Evolutionary conservation across 768 basidiomycete species (phyloP).

Genomic region (Boletus rufocinnamomeus): DNA sequence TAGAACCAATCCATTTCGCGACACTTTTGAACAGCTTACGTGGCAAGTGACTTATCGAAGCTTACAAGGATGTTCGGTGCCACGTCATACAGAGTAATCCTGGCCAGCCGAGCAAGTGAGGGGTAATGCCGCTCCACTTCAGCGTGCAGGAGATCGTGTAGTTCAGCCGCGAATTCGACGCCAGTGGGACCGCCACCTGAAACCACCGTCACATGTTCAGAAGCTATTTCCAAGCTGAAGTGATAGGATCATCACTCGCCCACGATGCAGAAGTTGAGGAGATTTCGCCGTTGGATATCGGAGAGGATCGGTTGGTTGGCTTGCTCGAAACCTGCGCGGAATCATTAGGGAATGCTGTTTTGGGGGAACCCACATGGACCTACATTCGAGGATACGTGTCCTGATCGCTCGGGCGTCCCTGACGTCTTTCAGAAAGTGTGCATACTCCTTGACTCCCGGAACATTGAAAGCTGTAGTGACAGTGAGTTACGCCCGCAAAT

Average conservation of each 20-base stretch:
- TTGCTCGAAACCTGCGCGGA: constrained; percentile 69
- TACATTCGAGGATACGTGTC: constrained; percentile 72
- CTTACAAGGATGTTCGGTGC: constrained; percentile 72
- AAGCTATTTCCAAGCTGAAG: constrained; percentile 1
- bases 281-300: constrained; percentile 69
- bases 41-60: constrained; percentile 68
- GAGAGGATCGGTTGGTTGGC: constrained; percentile 79
- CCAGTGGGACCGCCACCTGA: constrained; percentile 77
- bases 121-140: constrained; percentile 68
- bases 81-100: constrained; percentile 82
- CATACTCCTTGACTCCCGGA: constrained; percentile 79
- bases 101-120: constrained; percentile 58
- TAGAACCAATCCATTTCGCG: constrained; percentile 3
- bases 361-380: constrained; percentile 12
- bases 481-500: constrained; percentile 3
- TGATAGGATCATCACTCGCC: constrained; percentile 47
- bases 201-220: constrained; percentile 6
- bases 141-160: constrained; percentile 72
- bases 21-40: constrained; percentile 40
- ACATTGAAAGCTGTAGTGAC: constrained; percentile 56
- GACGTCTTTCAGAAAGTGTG: constrained; percentile 81
- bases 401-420: constrained; percentile 74
- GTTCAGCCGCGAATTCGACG: constrained; percentile 81
- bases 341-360: constrained; percentile 5
- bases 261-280: constrained; percentile 87